A percentile compares a stretch with the other conserved stretches of the same genome.
These are phyloP conservation scores for Ichthyophthirius multifiliis DNA, from an alignment of 169 alveolate species.

Conservation along the genomic window DNA sequence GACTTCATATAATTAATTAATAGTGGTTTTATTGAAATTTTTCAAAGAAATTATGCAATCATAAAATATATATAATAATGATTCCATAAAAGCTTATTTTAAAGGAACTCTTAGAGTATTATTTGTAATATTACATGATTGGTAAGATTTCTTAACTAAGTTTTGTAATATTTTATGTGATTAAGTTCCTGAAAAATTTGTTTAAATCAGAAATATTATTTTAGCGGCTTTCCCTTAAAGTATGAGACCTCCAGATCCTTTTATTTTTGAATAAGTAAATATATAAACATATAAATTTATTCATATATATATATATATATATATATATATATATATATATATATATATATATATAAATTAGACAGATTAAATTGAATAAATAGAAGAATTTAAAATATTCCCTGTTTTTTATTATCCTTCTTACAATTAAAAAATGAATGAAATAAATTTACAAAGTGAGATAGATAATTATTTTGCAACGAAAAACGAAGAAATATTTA, in stretches of 20 bases:
- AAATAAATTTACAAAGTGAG: neutral
- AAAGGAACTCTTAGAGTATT: slow-evolving; percentile 86
- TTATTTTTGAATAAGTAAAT: slow-evolving; percentile 28
- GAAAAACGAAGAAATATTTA: too few relatives aligned
- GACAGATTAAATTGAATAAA: too few relatives aligned
- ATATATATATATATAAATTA: too few relatives aligned
- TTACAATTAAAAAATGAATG: neutral
- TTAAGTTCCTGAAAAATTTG: slow-evolving; percentile 90
- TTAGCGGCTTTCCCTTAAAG: slow-evolving; percentile 94
- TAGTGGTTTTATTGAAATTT: slow-evolving; percentile 49
- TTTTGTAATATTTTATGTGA: slow-evolving; percentile 90
- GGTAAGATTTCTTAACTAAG: slow-evolving; percentile 94
- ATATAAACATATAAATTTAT: neutral
- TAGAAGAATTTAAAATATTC: neutral
- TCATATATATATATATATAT: neutral
- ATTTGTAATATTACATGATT: slow-evolving; percentile 90
- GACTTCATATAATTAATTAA: slow-evolving; percentile 48
- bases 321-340: neutral
- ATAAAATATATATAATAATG: slow-evolving; percentile 9
- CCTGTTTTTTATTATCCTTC: too few relatives aligned
- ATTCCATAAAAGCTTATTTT: slow-evolving; percentile 30
- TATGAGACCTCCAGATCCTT: slow-evolving; percentile 93
- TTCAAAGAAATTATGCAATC: slow-evolving; percentile 46
- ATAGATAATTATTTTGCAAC: too few relatives aligned
- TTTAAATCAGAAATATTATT: slow-evolving; percentile 93